Conservation (phyloP, 371 early-diverging fungal species). For the Mortierella sp. region DNA sequence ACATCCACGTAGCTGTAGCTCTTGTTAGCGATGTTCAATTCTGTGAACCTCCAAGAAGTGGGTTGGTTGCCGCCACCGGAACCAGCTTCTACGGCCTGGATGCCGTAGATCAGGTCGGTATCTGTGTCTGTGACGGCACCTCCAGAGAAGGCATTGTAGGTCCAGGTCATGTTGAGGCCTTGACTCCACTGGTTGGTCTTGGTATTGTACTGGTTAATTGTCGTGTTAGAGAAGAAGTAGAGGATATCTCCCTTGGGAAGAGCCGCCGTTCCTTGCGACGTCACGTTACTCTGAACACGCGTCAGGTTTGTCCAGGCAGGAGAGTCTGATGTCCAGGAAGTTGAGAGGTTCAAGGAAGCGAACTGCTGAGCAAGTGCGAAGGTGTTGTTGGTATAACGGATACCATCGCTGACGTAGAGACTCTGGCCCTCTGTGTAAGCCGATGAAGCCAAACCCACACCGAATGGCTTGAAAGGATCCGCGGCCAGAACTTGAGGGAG, state of each 20-base stretch:
- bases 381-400: background rate
- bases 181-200: background rate
- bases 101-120: background rate
- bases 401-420: background rate
- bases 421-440: background rate
- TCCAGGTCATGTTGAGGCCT: background rate
- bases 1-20: too few species aligned
- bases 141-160: background rate
- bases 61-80: too few species aligned
- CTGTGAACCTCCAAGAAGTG: too few species aligned
- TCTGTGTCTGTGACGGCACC: background rate
- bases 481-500: background rate
- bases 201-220: background rate
- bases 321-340: background rate
- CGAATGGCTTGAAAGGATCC: background rate
- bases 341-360: background rate
- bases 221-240: background rate
- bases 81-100: too few species aligned
- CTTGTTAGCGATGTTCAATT: too few species aligned
- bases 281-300: background rate
- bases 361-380: background rate
- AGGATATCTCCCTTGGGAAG: background rate
- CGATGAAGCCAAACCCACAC: background rate
- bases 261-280: background rate
- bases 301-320: background rate